Percentiles rank a stretch among this genome's conserved stretches.
Evolutionary conservation across 2,329 filamentous ascomycete species (phyloP).

Genomic region (Coniochaeta hoffmannii): DNA sequence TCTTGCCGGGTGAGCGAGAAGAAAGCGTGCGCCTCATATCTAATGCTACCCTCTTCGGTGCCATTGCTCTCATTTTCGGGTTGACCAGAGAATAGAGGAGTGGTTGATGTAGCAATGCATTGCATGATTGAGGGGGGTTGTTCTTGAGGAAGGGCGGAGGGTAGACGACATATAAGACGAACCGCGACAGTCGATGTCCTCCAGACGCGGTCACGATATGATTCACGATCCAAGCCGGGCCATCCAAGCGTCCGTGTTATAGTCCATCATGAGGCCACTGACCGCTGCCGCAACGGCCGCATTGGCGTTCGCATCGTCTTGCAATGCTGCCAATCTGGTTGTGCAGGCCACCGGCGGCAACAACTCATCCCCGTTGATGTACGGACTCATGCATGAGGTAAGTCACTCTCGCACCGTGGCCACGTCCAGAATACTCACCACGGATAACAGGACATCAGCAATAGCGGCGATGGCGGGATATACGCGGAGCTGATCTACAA

Average conservation of each 20-base stretch:
- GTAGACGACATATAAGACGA: not conserved
- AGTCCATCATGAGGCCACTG: not conserved
- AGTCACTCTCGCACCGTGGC: not conserved
- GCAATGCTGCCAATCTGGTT: conserved; percentile 1
- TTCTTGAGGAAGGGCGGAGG: not conserved
- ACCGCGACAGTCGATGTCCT: too few relatives aligned
- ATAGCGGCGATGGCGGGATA: conserved; percentile 64
- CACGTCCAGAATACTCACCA: not conserved
- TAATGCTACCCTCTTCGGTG: not conserved
- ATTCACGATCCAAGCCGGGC: not conserved
- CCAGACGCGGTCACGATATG: too few relatives aligned
- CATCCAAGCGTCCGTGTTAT: not conserved
- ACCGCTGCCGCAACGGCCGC: not conserved
- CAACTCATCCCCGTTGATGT: conserved; percentile 27
- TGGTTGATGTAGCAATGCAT: not conserved
- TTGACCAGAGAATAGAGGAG: not conserved
- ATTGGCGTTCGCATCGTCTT: conserved; percentile 7
- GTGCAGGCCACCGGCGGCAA: conserved; percentile 24
- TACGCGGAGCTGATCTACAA: conserved; percentile 67
- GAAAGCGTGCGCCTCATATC: not conserved
- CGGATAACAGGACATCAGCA: conserved; percentile 49
- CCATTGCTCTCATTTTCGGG: not conserved
- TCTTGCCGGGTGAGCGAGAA: not conserved
- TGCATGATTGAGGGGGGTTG: not conserved
- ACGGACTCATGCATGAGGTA: conserved; percentile 35